phyloP scores from a whole-genome alignment of 176 grass and related monocot species.

The Phoenix dactylifera region DNA sequence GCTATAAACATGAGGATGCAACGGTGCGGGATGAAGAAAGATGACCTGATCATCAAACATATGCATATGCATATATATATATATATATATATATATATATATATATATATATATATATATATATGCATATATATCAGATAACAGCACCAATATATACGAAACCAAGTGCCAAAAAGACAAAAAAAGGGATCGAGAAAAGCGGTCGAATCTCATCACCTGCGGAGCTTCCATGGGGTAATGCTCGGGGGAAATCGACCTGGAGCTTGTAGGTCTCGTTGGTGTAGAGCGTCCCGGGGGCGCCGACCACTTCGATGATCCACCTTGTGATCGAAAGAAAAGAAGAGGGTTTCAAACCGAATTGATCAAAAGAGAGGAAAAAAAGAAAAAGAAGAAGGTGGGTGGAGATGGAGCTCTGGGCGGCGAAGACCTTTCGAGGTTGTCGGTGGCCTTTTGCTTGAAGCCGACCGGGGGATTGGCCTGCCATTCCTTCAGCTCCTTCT shows the following conservation, averaged over 20 bases:
- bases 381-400: too few relatives aligned
- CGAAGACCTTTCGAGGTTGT: conserved; percentile 69
- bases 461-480: conserved; percentile 57
- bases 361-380: neutral
- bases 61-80: neutral
- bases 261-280: conserved; percentile 64
- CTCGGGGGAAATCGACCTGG: conserved; percentile 88
- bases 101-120: too few relatives aligned
- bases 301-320: conserved; percentile 80
- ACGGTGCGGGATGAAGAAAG: conserved; percentile 79
- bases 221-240: conserved; percentile 98
- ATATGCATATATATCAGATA: neutral
- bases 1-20: conserved; percentile 88
- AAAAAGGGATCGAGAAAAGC: neutral
- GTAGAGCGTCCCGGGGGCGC: conserved; percentile 66
- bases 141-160: neutral
- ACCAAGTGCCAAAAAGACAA: neutral
- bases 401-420: neutral
- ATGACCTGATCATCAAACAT: conserved; percentile 43
- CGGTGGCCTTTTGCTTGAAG: conserved; percentile 68
- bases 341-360: neutral
- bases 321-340: conserved; percentile 15
- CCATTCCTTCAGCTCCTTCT: conserved; percentile 93
- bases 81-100: neutral
- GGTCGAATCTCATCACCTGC: conserved; percentile 25